Evolutionary conservation across 176 grass and related monocot species (phyloP).

Genomic region (Triticum timopheevii): DNA sequence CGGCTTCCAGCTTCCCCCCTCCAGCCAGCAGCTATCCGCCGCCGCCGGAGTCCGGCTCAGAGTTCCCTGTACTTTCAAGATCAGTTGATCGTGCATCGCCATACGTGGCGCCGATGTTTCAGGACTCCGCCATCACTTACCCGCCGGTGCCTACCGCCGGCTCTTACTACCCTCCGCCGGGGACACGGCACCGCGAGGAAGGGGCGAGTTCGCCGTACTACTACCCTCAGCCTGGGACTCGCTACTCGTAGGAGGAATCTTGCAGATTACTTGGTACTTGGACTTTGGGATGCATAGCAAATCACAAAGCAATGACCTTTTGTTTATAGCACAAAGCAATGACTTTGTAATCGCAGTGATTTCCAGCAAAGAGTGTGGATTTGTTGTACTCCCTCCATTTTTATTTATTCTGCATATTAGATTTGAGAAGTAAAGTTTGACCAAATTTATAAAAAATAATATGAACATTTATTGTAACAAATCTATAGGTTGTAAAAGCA

Average conservation of each 20-base stretch:
- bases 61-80: not conserved
- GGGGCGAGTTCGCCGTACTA: constrained; percentile 5
- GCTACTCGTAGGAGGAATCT: constrained; percentile 16
- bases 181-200: constrained; percentile 12
- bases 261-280: too few relatives aligned
- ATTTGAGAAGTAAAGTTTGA: too few relatives aligned
- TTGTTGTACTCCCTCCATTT: too few relatives aligned
- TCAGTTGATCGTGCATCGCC: not conserved
- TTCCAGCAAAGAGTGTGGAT: too few relatives aligned
- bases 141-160: not conserved
- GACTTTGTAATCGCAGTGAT: too few relatives aligned
- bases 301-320: too few relatives aligned
- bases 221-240: constrained; percentile 41
- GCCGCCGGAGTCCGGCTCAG: not conserved
- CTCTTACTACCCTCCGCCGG: constrained; percentile 37
- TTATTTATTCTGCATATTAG: too few relatives aligned
- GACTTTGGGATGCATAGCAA: too few relatives aligned
- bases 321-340: too few relatives aligned
- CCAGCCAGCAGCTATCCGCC: constrained; percentile 27
- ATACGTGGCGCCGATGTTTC: not conserved
- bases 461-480: too few relatives aligned
- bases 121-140: not conserved
- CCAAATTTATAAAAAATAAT: too few relatives aligned
- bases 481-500: too few relatives aligned
- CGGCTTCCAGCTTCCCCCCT: not conserved